Evolutionary conservation across 805 yeast genomes (phyloP).

Genomic region (Candida suzukii): DNA sequence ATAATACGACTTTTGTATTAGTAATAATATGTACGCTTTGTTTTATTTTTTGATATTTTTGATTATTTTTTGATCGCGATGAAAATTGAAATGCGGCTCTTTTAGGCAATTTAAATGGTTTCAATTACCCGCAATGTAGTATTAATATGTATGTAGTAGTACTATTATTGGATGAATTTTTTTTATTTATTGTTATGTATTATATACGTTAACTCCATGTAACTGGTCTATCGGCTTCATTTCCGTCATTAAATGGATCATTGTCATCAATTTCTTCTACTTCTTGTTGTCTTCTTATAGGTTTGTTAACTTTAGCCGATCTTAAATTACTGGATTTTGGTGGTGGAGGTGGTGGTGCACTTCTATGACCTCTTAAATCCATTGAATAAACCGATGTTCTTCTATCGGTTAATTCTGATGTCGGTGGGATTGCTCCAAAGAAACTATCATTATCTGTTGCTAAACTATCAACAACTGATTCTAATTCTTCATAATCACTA

Average conservation of each 20-base stretch:
- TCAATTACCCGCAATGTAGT: too few species aligned
- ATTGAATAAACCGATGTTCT: neutral
- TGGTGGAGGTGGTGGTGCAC: conserved; percentile 23
- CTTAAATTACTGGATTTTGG: conserved; percentile 5
- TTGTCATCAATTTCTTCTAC: conserved; percentile 10
- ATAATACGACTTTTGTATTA: too few species aligned
- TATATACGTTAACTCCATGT: conserved; percentile 24
- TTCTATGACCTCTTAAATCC: conserved; percentile 4
- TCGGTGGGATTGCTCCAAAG: too few species aligned
- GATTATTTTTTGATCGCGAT: too few species aligned
- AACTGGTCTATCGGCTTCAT: conserved; percentile 20
- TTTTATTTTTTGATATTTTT: too few species aligned
- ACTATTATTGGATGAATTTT: too few species aligned
- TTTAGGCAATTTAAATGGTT: too few species aligned
- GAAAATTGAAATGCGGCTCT: too few species aligned
- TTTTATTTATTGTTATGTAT: too few species aligned
- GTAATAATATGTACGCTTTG: too few species aligned
- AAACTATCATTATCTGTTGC: neutral
- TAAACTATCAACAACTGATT: neutral
- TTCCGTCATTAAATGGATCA: conserved; percentile 27
- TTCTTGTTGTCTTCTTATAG: too few species aligned
- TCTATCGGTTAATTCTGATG: neutral
- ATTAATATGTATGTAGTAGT: neutral
- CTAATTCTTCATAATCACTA: conserved; percentile 3
- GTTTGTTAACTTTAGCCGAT: neutral